Conservation (phyloP, 1,284 basidiomycete genomes). For the Ustilago esculenta region DNA sequence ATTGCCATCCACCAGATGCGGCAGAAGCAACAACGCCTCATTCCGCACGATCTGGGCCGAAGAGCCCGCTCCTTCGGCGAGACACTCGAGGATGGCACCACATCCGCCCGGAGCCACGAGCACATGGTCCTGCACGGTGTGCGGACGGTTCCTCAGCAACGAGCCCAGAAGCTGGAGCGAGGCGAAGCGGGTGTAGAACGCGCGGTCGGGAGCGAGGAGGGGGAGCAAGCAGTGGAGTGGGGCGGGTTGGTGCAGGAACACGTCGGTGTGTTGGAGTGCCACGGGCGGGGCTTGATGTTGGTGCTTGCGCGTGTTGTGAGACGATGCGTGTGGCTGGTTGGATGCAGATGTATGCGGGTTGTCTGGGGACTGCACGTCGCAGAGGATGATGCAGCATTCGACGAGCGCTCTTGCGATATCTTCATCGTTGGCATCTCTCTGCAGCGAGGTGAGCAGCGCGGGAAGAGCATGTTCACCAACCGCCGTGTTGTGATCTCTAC, state of each 20-base stretch:
- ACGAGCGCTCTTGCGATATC: slow-evolving; percentile 54
- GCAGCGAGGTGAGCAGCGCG: slow-evolving; percentile 48
- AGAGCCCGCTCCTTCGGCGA: slow-evolving; percentile 67
- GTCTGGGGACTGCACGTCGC: slow-evolving; percentile 43
- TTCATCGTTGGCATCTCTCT: slow-evolving; percentile 53
- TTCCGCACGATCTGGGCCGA: slow-evolving; percentile 65
- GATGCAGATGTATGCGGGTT: neutral
- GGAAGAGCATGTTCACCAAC: slow-evolving; percentile 56
- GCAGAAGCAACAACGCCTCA: slow-evolving; percentile 77
- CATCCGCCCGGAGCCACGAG: slow-evolving; percentile 82
- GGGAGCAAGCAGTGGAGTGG: slow-evolving; percentile 80
- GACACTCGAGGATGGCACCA: slow-evolving; percentile 73
- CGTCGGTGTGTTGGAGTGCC: slow-evolving; percentile 78
- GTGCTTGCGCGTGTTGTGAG: slow-evolving; percentile 25
- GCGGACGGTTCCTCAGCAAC: slow-evolving; percentile 75
- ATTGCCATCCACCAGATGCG: slow-evolving; percentile 83
- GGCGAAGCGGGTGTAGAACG: slow-evolving; percentile 87
- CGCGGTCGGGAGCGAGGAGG: slow-evolving; percentile 68
- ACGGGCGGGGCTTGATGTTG: slow-evolving; percentile 70
- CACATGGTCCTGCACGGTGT: slow-evolving; percentile 86
- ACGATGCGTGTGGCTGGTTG: slow-evolving; percentile 19
- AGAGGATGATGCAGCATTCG: slow-evolving; percentile 58
- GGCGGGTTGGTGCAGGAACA: slow-evolving; percentile 76
- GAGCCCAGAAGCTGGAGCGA: slow-evolving; percentile 85
- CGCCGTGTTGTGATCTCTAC: slow-evolving; percentile 83